phyloP scores from a whole-genome alignment of 2,329 filamentous ascomycete species.

The Colletotrichum kahawae region DNA sequence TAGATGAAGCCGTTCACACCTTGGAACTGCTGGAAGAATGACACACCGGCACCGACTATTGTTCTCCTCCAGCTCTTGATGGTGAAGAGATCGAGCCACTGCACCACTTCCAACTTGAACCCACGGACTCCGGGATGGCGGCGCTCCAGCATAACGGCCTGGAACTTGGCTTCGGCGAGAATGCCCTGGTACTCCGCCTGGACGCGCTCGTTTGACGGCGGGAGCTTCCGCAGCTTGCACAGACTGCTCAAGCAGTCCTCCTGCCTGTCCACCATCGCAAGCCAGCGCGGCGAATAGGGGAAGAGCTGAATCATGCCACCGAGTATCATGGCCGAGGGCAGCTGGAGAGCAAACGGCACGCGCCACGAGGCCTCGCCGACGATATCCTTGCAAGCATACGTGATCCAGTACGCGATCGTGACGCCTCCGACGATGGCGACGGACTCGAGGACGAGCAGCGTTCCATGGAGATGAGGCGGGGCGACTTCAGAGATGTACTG shows the following conservation, averaged over 20 bases:
- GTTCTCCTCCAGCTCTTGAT: constrained; percentile 47
- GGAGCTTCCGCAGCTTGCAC: constrained; percentile 43
- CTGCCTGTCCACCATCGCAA: constrained; percentile 40
- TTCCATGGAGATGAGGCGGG: constrained; percentile 42
- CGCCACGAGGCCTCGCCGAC: constrained; percentile 45
- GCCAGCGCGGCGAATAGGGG: constrained; percentile 51
- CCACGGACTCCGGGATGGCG: constrained; percentile 38
- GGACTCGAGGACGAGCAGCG: constrained; percentile 53
- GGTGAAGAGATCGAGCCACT: constrained; percentile 53
- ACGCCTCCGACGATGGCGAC: constrained; percentile 58
- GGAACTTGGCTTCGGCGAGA: constrained; percentile 50
- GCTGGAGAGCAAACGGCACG: constrained; percentile 52
- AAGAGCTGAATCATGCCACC: constrained; percentile 47
- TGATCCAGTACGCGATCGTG: constrained; percentile 59
- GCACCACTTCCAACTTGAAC: constrained; percentile 46
- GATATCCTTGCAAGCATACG: constrained; percentile 54
- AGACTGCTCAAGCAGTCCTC: constrained; percentile 43
- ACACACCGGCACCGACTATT: constrained; percentile 36
- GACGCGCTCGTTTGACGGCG: constrained; percentile 45
- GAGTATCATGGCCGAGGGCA: constrained; percentile 42
- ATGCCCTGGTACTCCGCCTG: constrained; percentile 54
- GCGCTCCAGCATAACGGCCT: constrained; percentile 41
- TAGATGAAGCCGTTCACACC: constrained; percentile 25
- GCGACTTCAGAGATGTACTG: constrained; percentile 36
- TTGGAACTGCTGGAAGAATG: constrained; percentile 28